phyloP scores from a whole-genome alignment of 176 grass and related monocot species.

The Paspalum notatum region DNA sequence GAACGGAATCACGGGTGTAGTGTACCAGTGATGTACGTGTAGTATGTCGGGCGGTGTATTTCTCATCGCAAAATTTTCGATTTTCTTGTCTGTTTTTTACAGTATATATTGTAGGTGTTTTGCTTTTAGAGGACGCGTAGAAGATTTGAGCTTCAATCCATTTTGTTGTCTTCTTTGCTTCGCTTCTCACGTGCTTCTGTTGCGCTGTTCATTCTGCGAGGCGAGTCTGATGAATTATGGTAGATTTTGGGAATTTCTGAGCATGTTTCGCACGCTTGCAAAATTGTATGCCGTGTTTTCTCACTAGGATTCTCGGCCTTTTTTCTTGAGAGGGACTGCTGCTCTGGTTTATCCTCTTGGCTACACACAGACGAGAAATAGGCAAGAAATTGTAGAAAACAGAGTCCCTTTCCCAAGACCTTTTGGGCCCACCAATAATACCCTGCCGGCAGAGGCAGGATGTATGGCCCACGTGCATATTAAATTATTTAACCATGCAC shows the following conservation, averaged over 20 bases:
- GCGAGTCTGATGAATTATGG: neutral
- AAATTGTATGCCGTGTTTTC: neutral
- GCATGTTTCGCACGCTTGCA: slow-evolving; percentile 4
- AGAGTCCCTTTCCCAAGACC: neutral
- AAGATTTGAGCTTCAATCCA: neutral
- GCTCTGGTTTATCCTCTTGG: neutral
- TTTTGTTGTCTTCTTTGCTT: neutral
- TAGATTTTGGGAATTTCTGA: slow-evolving; percentile 9
- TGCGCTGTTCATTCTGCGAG: neutral
- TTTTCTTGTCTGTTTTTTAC: too few relatives aligned
- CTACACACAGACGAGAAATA: neutral
- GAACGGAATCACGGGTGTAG: neutral
- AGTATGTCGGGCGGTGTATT: slow-evolving; percentile 8
- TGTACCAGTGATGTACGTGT: neutral
- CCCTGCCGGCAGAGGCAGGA: neutral
- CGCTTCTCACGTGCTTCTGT: neutral
- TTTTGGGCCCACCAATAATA: slow-evolving; percentile 28
- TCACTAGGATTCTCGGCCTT: neutral
- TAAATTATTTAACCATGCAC: too few relatives aligned
- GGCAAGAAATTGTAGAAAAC: neutral
- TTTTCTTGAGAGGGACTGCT: neutral
- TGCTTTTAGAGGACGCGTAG: neutral
- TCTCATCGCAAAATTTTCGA: neutral
- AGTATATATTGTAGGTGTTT: neutral
- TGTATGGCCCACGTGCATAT: neutral